Base-by-base conservation (phyloP, 2,329 filamentous ascomycete species). In the Colletotrichum camelliae region DNA sequence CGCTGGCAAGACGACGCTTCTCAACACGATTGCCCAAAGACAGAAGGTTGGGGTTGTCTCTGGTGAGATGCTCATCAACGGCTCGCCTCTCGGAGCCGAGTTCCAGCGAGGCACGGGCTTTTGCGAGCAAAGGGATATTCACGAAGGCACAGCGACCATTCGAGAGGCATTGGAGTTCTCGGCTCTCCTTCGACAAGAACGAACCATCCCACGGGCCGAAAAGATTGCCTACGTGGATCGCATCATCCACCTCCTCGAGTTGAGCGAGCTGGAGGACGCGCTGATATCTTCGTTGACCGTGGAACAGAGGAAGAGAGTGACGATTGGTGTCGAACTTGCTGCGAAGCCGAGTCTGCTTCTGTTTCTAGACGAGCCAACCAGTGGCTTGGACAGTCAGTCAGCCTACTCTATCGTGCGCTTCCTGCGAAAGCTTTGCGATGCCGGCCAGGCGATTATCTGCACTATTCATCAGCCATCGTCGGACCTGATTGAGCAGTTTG, bases 1-100 rank as follows among this genome's bases (percentile, higher is more conserved):
- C 58, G 95, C 95, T 10, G 95, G 95, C 15, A 97, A 97, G 85
- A 96, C 94, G 0, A 97, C 95, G 0, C 86, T 97, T 0, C 88
- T 97, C 21, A 96, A 97, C 83, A 95, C 94, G 0, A 82, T 91
- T 1, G 92, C 94, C 0, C 94, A 96, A 80, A 91, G 95, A 4
- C 93, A 95, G 81, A 92, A 87, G 18, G 88, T 87, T 70, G 77
- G 77, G 93, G 93, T 72, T 88, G 93, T 13, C 89, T 94, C 87
- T 70, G 93, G 93, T 62, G 88, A 92, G 5, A 90, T 94, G 6
- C 83, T 86, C 18, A 92, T 94, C 15, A 92, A 94, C 78, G 93
- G 93, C 2, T 88, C 88, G 48, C 83, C 87, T 3, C 87, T 93
- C 2, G 89, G 89, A 0, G 83, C 88, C 9, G 90, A 91, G 61